These are phyloP conservation scores for Gelatoporia subvermispora DNA, from an alignment of 768 basidiomycete species.

Conservation along the genomic window DNA sequence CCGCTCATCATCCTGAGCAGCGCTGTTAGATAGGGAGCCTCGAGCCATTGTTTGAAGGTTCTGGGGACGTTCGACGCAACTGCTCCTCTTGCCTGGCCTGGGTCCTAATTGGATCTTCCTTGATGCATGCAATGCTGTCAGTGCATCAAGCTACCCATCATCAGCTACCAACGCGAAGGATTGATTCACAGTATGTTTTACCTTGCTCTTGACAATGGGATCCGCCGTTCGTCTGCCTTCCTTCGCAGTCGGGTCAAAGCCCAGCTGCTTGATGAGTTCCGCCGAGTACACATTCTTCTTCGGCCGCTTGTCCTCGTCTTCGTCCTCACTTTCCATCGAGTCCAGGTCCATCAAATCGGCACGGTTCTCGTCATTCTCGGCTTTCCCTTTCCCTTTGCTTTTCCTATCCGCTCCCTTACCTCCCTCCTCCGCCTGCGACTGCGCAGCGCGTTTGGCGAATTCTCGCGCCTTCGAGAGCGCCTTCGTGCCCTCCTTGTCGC, in stretches of 20 bases:
- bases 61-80: slow-evolving; percentile 55
- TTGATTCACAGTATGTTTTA: slow-evolving; percentile 20
- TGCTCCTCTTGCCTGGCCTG: slow-evolving; percentile 48
- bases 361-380: slow-evolving; percentile 11
- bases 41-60: slow-evolving; percentile 29
- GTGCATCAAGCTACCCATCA: slow-evolving; percentile 43
- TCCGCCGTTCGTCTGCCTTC: slow-evolving; percentile 37
- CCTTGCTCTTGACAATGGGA: slow-evolving; percentile 52
- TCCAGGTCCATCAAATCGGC: slow-evolving; percentile 12
- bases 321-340: slow-evolving; percentile 13
- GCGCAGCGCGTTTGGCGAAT: slow-evolving; percentile 23
- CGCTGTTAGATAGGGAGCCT: slow-evolving; percentile 7
- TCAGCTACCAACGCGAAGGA: not conserved
- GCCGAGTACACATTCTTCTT: slow-evolving; percentile 57
- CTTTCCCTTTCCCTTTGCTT: slow-evolving; percentile 15
- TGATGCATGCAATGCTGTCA: slow-evolving; percentile 48
- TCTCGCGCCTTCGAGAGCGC: slow-evolving; percentile 59
- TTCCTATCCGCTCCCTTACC: slow-evolving; percentile 14
- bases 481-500: slow-evolving; percentile 66
- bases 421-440: slow-evolving; percentile 17
- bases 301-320: slow-evolving; percentile 11
- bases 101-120: slow-evolving; percentile 56
- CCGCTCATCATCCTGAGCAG: not conserved
- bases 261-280: slow-evolving; percentile 61
- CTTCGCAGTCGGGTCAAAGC: slow-evolving; percentile 73